A percentile compares a stretch with the other conserved stretches of the same genome.
These are phyloP conservation scores for Rubia occidens DNA, from an alignment of 305 asterid species.

Conservation along the genomic window DNA sequence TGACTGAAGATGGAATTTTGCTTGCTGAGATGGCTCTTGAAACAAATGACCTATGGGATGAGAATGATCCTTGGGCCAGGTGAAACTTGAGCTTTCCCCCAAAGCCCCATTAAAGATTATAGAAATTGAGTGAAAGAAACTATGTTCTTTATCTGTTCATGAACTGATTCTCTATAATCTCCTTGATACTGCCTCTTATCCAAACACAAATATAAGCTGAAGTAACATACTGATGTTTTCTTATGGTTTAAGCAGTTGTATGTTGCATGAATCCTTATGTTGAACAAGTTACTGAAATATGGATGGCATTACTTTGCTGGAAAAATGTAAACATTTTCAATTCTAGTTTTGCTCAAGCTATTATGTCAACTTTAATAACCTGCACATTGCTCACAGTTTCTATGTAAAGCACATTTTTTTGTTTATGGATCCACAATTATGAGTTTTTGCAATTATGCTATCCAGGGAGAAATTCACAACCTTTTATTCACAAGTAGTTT, in stretches of 20 bases:
- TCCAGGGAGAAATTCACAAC: not conserved
- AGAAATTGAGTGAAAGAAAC: not conserved
- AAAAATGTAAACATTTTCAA: not conserved
- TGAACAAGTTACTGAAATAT: not conserved
- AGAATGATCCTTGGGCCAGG: slow-evolving; percentile 99
- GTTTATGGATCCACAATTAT: not conserved
- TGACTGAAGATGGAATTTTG: slow-evolving; percentile 84
- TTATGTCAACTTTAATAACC: not conserved
- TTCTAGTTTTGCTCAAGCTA: not conserved
- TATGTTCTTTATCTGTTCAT: not conserved
- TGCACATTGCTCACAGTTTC: not conserved
- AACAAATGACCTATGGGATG: slow-evolving; percentile 96
- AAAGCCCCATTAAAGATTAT: not conserved
- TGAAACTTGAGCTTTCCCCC: slow-evolving; percentile 20
- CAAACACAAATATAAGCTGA: not conserved
- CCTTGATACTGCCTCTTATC: not conserved
- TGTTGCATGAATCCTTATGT: not conserved
- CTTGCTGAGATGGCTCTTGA: slow-evolving; percentile 96
- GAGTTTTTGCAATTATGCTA: not conserved
- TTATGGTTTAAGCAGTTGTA: not conserved
- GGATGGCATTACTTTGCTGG: not conserved
- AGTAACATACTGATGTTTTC: not conserved
- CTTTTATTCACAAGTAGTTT: not conserved
- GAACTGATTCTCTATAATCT: not conserved
- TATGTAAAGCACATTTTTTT: too few relatives aligned